phyloP scores from a whole-genome alignment of 2,329 filamentous ascomycete species.

The Grosmannia serpens region DNA sequence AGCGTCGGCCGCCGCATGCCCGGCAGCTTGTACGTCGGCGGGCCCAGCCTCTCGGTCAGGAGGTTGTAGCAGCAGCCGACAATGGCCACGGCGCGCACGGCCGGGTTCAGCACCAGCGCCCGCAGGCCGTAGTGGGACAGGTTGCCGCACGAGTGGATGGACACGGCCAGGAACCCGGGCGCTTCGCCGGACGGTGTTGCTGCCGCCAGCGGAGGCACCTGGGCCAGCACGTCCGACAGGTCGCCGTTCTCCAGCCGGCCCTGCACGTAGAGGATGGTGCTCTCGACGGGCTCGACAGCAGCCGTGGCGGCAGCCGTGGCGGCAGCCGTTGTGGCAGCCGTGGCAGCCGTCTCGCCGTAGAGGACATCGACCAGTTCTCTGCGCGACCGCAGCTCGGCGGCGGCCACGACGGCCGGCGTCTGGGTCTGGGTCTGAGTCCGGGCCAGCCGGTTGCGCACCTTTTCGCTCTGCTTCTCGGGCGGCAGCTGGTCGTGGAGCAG shows the following conservation, averaged over 20 bases:
- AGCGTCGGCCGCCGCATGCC: constrained; percentile 54
- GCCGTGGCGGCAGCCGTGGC: constrained; percentile 34
- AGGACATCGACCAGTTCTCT: constrained; percentile 5
- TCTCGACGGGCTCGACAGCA: no score
- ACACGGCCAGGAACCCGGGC: constrained; percentile 68
- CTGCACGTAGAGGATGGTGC: constrained; percentile 66
- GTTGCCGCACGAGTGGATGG: constrained; percentile 94
- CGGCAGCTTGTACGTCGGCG: constrained; percentile 76
- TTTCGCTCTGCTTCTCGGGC: constrained; percentile 27
- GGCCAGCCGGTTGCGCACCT: constrained; percentile 23
- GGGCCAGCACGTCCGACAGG: constrained; percentile 52
- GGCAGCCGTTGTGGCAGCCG: constrained; percentile 19
- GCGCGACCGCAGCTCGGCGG: constrained; percentile 8
- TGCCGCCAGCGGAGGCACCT: constrained; percentile 47
- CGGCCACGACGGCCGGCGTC: neutral
- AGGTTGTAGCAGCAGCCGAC: constrained; percentile 98
- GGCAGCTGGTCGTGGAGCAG: constrained; percentile 31
- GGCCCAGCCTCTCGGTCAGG: constrained; percentile 77
- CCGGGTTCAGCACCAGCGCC: constrained; percentile 71
- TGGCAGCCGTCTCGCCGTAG: neutral
- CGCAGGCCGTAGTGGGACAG: constrained; percentile 90
- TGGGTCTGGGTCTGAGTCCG: constrained; percentile 15
- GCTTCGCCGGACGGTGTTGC: constrained; percentile 17
- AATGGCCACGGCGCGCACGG: constrained; percentile 82
- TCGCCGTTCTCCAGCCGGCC: constrained; percentile 64